These are phyloP conservation scores for Russula brevipes DNA, from an alignment of 768 basidiomycete species.

Conservation along the genomic window DNA sequence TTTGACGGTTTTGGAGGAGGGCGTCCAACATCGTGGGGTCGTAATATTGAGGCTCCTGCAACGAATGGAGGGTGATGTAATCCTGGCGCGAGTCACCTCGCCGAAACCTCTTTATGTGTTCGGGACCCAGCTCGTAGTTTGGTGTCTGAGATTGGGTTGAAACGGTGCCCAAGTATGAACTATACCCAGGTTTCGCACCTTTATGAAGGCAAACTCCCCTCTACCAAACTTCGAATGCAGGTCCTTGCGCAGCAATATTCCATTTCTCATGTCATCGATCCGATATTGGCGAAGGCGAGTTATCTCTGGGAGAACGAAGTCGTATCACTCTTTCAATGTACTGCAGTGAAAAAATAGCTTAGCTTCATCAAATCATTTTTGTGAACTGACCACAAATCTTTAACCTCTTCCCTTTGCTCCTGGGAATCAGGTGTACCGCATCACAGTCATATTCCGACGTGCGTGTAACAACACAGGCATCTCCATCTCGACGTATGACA, in stretches of 20 bases:
- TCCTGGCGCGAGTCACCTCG: not conserved
- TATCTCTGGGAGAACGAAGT: not conserved
- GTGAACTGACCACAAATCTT: not conserved
- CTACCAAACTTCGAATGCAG: not conserved
- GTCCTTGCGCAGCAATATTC: not conserved
- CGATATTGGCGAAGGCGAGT: not conserved
- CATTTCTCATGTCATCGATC: not conserved
- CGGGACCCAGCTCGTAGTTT: not conserved
- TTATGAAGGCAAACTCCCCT: not conserved
- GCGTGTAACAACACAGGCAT: not conserved
- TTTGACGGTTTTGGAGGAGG: not conserved
- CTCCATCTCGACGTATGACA: not conserved
- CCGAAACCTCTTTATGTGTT: not conserved
- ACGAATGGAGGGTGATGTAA: not conserved
- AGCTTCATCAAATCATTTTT: not conserved
- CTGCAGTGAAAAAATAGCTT: not conserved
- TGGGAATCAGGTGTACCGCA: not conserved
- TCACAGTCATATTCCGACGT: not conserved
- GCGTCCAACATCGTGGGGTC: not conserved
- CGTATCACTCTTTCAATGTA: not conserved
- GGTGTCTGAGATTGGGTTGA: constrained; percentile 3
- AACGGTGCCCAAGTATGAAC: not conserved
- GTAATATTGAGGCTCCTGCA: not conserved
- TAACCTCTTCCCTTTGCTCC: not conserved
- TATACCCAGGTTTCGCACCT: not conserved